Conservation (phyloP, 257 asterid species). For the Solanum medicagineum region DNA sequence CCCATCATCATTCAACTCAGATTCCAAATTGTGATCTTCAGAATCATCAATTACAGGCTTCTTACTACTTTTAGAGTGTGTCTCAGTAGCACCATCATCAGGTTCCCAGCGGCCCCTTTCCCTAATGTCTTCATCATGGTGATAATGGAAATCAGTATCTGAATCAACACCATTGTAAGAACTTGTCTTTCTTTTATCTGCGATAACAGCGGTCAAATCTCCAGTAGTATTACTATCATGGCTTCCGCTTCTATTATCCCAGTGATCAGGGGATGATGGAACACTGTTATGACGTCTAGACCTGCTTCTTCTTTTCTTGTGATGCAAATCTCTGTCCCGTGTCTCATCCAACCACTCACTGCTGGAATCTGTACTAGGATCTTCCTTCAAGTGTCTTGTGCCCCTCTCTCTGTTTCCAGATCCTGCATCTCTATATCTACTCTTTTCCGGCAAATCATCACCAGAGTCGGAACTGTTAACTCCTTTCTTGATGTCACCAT, state of each 20-base stretch:
- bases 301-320: background rate
- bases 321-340: background rate
- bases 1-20: background rate
- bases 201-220: slow-evolving; percentile 18
- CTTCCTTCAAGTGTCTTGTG: slow-evolving; percentile 9
- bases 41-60: background rate
- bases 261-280: slow-evolving; percentile 23
- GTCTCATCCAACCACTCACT: slow-evolving; percentile 7
- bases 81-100: slow-evolving; percentile 3
- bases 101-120: slow-evolving; percentile 58
- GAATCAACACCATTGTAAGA: slow-evolving; percentile 7
- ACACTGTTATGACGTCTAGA: slow-evolving; percentile 2
- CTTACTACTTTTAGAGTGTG: background rate
- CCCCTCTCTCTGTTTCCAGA: slow-evolving; percentile 13
- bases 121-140: slow-evolving; percentile 11
- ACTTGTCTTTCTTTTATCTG: slow-evolving; percentile 14
- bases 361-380: slow-evolving; percentile 9
- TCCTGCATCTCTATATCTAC: slow-evolving; percentile 6
- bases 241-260: slow-evolving; percentile 14
- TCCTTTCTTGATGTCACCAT: slow-evolving; percentile 2
- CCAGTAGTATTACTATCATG: slow-evolving; percentile 8
- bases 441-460: slow-evolving; percentile 11
- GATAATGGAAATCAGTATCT: background rate
- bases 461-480: background rate
- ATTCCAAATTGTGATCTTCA: background rate